These are phyloP conservation scores for Inga oerstediana DNA, from an alignment of 306 rosid genomes.

Conservation along the genomic window DNA sequence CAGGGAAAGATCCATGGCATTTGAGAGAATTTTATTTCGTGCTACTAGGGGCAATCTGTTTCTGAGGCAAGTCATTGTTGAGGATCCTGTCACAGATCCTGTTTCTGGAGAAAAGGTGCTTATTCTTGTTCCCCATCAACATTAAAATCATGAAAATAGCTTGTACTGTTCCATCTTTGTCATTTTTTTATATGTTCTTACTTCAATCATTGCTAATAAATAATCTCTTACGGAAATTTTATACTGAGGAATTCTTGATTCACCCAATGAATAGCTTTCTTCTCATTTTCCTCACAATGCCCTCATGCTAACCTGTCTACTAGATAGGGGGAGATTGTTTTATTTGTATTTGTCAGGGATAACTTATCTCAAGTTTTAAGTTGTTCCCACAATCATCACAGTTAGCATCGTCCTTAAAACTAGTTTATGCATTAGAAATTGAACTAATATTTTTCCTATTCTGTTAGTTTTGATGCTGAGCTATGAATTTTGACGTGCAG, in stretches of 20 bases:
- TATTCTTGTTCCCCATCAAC: neutral
- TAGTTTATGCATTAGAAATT: constrained; percentile 11
- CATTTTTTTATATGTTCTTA: neutral
- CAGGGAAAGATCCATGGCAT: constrained; percentile 75
- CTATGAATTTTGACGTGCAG: constrained; percentile 48
- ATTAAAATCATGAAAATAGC: constrained; percentile 18
- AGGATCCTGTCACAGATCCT: constrained; percentile 74
- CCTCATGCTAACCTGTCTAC: constrained; percentile 11
- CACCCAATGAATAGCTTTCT: constrained; percentile 11
- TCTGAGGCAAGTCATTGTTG: constrained; percentile 73
- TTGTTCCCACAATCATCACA: neutral
- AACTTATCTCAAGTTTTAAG: neutral
- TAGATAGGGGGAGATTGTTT: constrained; percentile 8
- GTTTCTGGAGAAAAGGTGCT: constrained; percentile 88
- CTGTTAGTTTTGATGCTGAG: constrained; percentile 27
- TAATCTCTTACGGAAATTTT: constrained; percentile 10
- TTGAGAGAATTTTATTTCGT: constrained; percentile 86
- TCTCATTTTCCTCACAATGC: constrained; percentile 18
- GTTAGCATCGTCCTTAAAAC: neutral
- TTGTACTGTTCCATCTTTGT: constrained; percentile 21
- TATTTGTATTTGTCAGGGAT: neutral
- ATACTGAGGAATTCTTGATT: constrained; percentile 24
- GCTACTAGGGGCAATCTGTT: constrained; percentile 93
- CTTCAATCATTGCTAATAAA: constrained; percentile 9
- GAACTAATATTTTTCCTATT: neutral